Evolutionary conservation across 805 yeast species (phyloP), one percentile per base, ranked within the genome.

Genomic region (Barnettozyma californica): DNA sequence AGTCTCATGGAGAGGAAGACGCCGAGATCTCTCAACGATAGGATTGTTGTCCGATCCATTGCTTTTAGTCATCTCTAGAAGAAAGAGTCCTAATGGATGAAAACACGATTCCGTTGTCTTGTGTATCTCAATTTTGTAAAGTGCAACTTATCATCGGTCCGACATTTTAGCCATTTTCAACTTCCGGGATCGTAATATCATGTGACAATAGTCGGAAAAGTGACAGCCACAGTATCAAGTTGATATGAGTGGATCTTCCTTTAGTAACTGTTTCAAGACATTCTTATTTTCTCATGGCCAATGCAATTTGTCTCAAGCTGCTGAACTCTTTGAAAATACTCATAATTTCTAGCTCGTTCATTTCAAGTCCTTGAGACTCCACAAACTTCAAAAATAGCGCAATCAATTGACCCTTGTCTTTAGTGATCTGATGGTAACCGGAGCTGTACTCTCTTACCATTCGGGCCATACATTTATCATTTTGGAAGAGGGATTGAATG

Each of bases 41-140:
- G 59, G 59, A 27, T 47, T 55, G 39, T 55, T 54, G 18, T 59
- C 60, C 29, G 54, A 44, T 1, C 56, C 56, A n/a, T 44, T 34
- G 31, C 48, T 43, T 5, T 54, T 36, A 8, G 56, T 27, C 51
- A 45, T 48, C 16, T 11, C 38, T 10, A 9, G 20, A 35, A 2
- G 16, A 21, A 21, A 23, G 7, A 10, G 10, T 2, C 7, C 19
- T 5, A 5, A n/a, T 41, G 44, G 25, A 19, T 34, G 7, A 26
- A 25, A 39, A 7, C 11, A 8, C 16, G 29, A 21, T 4, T 13
- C 6, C 13, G 21, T 19, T 18, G 18, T 39, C n/a, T 39, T 21
- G 10, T 25, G 7, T 23, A 23, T 23, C 25, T 23, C 8, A 14
- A 39, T 18, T 18, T 21, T 23, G 11, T 6, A 10, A 4, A 16